These are phyloP conservation scores for Candida xiaguanensis DNA, from an alignment of 805 yeast genomes.

Conservation along the genomic window DNA sequence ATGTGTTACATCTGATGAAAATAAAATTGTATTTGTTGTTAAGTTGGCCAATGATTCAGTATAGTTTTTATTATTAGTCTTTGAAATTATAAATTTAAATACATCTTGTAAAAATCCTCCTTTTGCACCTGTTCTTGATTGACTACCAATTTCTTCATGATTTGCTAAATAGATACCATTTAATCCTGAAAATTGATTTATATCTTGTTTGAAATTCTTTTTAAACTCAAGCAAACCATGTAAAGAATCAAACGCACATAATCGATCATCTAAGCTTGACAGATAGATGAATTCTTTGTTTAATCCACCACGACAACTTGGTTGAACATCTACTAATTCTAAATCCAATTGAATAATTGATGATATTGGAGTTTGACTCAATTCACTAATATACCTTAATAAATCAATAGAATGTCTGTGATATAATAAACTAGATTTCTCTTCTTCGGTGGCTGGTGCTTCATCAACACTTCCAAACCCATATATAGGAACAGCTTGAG, in stretches of 20 bases:
- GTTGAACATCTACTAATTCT: slow-evolving; percentile 35
- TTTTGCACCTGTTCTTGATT: slow-evolving; percentile 36
- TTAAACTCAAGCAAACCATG: slow-evolving; percentile 26
- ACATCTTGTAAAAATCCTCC: slow-evolving; percentile 25
- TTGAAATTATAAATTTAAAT: slow-evolving; percentile 7
- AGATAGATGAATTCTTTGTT: slow-evolving; percentile 34
- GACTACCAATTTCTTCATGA: slow-evolving; percentile 42
- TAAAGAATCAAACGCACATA: slow-evolving; percentile 38
- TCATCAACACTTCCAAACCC: slow-evolving; percentile 17
- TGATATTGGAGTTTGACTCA: slow-evolving; percentile 18
- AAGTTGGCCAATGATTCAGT: slow-evolving; percentile 9
- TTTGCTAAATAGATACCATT: slow-evolving; percentile 32
- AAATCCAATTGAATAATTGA: slow-evolving; percentile 31
- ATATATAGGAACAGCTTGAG: slow-evolving; percentile 37
- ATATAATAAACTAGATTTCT: slow-evolving; percentile 22
- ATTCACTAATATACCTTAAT: slow-evolving; percentile 27
- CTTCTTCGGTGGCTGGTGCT: slow-evolving; percentile 24
- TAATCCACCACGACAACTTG: slow-evolving; percentile 35
- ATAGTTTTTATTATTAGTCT: slow-evolving; percentile 1
- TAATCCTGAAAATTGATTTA: slow-evolving; percentile 24
- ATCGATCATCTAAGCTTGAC: slow-evolving; percentile 39
- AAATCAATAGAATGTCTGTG: slow-evolving; percentile 29
- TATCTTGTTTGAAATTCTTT: slow-evolving; percentile 11
- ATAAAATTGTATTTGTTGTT: slow-evolving; percentile 26
- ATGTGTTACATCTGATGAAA: slow-evolving; percentile 44